Base-by-base conservation (phyloP, 1,139 yeast genomes). In the Candida dubliniensis region DNA sequence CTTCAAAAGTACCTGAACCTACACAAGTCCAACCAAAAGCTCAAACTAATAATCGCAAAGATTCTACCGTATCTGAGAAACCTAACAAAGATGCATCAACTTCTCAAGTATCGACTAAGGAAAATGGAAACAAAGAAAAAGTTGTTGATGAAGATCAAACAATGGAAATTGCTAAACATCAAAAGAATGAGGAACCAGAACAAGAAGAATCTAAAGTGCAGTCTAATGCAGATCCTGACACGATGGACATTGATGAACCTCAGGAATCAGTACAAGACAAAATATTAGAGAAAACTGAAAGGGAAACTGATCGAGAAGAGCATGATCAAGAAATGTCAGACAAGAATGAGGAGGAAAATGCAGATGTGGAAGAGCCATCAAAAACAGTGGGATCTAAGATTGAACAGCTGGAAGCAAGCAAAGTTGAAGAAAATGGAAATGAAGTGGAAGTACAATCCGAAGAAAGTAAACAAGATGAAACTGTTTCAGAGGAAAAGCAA, bases 391-490 rank as follows among this genome's bases (percentile, higher is more conserved):
- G 7, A 27, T n/a, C 30, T 10, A 27, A 3, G 3, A n/a, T 4
- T 27, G 30, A 27, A 23, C 43, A 39, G 3, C 44, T 39, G 15
- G 39, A 26, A 2, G 34, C 26, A 12, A 41, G 33, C 10, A 41
- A 31, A 25, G 44, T 31, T 26, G 36, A 24, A 9, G 32, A 38
- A 5, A 41, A 29, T 27, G 42, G 33, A 41, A 44, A 13, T 34
- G 46, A 38, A 43, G 29, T 11, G 18, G 43, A 45, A 24, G 39
- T 13, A 26, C 49, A 43, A 4, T 45, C 45, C 29, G 53, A 35
- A 13, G 40, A 44, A 34, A 42, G 34, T 36, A 43, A 46, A n/a
- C 43, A 36, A 42, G 49, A 42, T 7, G 52, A 43, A 13, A 48
- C 44, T 10, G 26, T 3, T n/a, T 9, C 2, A 10, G 48, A 36